These are phyloP conservation scores for Leucocoprinus birnbaumii DNA, from an alignment of 768 basidiomycete genomes.

Conservation along the genomic window DNA sequence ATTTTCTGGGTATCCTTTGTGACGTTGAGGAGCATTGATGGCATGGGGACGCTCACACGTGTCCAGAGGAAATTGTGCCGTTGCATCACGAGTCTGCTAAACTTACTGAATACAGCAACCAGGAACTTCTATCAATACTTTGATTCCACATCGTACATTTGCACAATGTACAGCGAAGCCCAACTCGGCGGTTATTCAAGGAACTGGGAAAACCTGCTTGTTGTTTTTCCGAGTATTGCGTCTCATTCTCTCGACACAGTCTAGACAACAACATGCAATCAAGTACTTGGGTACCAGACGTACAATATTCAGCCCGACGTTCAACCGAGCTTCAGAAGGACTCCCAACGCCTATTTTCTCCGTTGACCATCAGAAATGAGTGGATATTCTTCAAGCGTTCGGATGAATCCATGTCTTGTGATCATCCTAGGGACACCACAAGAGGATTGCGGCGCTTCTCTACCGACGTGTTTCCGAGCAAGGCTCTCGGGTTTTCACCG, in stretches of 20 bases:
- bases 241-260: background rate
- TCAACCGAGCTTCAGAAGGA: conserved; percentile 3
- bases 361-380: background rate
- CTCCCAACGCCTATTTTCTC: background rate
- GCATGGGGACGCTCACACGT: conserved; percentile 6
- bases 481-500: conserved; percentile 33
- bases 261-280: background rate
- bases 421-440: conserved; percentile 15
- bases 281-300: background rate
- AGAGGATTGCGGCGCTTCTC: conserved; percentile 9
- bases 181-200: background rate
- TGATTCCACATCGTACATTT: background rate
- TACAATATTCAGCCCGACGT: background rate
- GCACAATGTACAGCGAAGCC: background rate
- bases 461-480: conserved; percentile 26
- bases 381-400: conserved; percentile 12
- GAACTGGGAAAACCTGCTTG: conserved; percentile 4
- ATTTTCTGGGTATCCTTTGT: conserved; percentile 2
- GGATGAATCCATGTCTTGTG: conserved; percentile 29
- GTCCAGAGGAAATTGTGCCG: background rate
- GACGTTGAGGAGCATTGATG: background rate
- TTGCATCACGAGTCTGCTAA: background rate
- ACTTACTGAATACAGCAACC: background rate
- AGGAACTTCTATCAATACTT: too few relatives aligned
- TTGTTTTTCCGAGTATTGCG: conserved; percentile 7